These are phyloP conservation scores for Fusarium sarcochroum DNA, from an alignment of 2,329 filamentous ascomycete species.

Conservation along the genomic window DNA sequence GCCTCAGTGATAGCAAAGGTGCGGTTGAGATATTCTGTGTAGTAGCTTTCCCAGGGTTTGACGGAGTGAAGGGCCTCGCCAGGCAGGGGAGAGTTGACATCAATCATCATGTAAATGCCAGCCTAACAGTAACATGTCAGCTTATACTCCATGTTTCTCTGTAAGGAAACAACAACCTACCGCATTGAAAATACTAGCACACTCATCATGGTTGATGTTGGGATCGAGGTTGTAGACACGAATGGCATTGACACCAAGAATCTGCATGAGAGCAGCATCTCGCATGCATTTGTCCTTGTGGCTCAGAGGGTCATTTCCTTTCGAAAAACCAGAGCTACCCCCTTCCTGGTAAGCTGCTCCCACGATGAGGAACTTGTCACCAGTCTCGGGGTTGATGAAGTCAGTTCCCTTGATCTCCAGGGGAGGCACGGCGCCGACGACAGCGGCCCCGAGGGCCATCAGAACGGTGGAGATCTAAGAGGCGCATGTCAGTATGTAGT, in stretches of 20 bases:
- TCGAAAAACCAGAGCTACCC: conserved; percentile 71
- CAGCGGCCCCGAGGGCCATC: conserved; percentile 66
- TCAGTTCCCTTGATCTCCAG: conserved; percentile 70
- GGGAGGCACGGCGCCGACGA: conserved; percentile 69
- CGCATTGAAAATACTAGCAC: conserved; percentile 77
- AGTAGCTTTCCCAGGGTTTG: conserved; percentile 72
- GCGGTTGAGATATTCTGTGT: conserved; percentile 72
- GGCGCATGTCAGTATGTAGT: conserved; percentile 29
- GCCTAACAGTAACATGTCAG: conserved; percentile 55
- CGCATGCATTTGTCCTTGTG: conserved; percentile 70
- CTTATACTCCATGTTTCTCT: background rate
- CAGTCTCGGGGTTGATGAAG: conserved; percentile 71
- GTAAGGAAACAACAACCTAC: conserved; percentile 48
- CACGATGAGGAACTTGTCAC: conserved; percentile 74
- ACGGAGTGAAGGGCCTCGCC: conserved; percentile 70
- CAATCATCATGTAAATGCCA: conserved; percentile 78
- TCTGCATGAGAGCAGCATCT: conserved; percentile 76
- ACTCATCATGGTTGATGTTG: conserved; percentile 75
- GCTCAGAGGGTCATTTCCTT: conserved; percentile 71
- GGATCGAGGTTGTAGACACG: conserved; percentile 79
- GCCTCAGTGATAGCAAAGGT: conserved; percentile 77
- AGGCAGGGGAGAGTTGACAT: conserved; percentile 75
- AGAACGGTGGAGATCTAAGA: conserved; percentile 60
- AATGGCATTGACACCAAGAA: conserved; percentile 75
- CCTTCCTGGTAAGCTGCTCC: conserved; percentile 79